A percentile compares a stretch with the other conserved stretches of the same genome.
These are phyloP conservation scores for Sporobolus alterniflorus DNA, from an alignment of 202 grass and related monocot species.

Conservation along the genomic window DNA sequence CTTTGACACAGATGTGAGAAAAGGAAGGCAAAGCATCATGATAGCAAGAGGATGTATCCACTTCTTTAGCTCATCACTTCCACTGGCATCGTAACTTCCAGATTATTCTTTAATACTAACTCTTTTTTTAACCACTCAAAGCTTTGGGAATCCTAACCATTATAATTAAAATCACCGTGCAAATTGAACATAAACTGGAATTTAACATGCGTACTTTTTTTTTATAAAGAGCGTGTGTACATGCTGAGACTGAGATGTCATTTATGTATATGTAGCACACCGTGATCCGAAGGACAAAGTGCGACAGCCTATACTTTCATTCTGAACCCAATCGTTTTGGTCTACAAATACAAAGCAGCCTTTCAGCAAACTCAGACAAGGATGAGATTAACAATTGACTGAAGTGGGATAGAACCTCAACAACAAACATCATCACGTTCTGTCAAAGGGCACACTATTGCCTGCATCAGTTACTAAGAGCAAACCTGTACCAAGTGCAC, in stretches of 20 bases:
- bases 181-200: background rate
- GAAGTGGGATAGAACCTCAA: background rate
- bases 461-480: background rate
- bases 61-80: background rate
- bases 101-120: background rate
- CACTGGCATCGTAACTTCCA: background rate
- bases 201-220: background rate
- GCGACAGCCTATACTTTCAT: background rate
- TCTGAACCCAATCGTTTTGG: background rate
- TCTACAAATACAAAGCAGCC: background rate
- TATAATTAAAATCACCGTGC: background rate
- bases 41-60: background rate
- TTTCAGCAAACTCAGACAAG: background rate
- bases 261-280: background rate
- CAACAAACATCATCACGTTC: background rate
- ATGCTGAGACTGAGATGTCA: background rate
- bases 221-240: no score
- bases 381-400: background rate
- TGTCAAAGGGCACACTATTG: background rate
- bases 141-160: background rate
- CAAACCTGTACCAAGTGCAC: background rate
- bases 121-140: background rate
- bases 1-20: background rate
- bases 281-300: background rate
- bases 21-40: background rate